These are phyloP conservation scores for Psilocybe tampanensis DNA, from an alignment of 768 basidiomycete species.

Conservation along the genomic window DNA sequence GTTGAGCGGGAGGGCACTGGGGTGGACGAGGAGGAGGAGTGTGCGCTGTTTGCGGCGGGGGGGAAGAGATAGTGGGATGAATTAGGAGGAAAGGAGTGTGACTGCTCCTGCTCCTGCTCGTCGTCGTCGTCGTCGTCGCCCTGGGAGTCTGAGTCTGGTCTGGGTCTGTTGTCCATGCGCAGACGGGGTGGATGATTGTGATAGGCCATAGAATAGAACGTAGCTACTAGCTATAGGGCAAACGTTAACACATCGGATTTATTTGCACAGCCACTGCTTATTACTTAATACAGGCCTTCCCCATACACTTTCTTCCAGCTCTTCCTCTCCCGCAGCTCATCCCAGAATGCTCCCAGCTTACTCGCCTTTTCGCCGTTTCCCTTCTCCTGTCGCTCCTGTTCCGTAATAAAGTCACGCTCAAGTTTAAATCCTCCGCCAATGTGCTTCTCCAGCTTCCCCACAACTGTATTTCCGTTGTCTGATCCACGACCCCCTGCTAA, in stretches of 20 bases:
- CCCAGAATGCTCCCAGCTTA: conserved; percentile 77
- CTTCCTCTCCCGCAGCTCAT: conserved; percentile 57
- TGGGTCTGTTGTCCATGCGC: conserved; percentile 3
- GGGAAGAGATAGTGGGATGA: conserved; percentile 37
- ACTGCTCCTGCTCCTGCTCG: conserved; percentile 26
- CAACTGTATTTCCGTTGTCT: conserved; percentile 53
- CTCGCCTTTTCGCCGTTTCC: conserved; percentile 42
- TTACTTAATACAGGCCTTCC: conserved; percentile 43
- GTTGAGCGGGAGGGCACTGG: conserved; percentile 64
- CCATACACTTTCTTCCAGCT: conserved; percentile 75
- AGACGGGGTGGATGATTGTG: conserved; percentile 8
- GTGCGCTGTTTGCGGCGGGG: conserved; percentile 30
- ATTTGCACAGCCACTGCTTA: neutral
- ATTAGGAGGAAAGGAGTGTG: conserved; percentile 16
- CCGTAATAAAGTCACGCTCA: conserved; percentile 41
- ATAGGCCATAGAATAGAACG: neutral
- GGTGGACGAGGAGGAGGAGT: conserved; percentile 46
- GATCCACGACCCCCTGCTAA: conserved; percentile 54
- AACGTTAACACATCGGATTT: no score
- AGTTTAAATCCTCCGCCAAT: conserved; percentile 49
- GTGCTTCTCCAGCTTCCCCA: conserved; percentile 54
- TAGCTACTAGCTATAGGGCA: no score
- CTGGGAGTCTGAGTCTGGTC: conserved; percentile 37
- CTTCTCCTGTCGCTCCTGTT: conserved; percentile 32
- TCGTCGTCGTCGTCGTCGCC: conserved; percentile 47